A percentile compares a stretch with the other conserved stretches of the same genome.
These are phyloP conservation scores for Dactylellina leptospora DNA, from an alignment of 2,329 filamentous ascomycete species.

Conservation along the genomic window DNA sequence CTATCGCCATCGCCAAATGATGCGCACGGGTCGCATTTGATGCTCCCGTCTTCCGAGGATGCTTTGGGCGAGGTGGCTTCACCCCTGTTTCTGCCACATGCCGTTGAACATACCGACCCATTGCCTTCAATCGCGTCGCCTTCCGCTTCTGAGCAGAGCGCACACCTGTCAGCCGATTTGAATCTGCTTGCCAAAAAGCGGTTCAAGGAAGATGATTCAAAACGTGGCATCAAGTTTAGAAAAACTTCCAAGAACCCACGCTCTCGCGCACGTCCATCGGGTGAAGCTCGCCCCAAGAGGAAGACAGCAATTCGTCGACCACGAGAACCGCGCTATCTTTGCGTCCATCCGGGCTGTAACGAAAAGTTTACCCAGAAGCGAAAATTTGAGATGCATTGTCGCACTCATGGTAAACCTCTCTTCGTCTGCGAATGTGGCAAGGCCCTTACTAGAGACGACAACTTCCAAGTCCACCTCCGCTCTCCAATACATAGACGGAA, in stretches of 20 bases:
- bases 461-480: conserved; percentile 10
- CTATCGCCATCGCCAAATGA: too few relatives aligned
- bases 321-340: conserved; percentile 6
- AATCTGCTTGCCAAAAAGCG: conserved; percentile 12
- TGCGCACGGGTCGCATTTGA: too few relatives aligned
- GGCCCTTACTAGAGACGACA: conserved; percentile 14
- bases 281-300: not conserved
- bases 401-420: conserved; percentile 20
- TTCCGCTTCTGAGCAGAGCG: too few relatives aligned
- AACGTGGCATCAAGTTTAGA: conserved; percentile 5
- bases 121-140: not conserved
- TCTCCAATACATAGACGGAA: conserved; percentile 9
- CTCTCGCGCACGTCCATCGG: too few relatives aligned
- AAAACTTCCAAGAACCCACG: conserved; percentile 19
- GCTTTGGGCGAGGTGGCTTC: too few relatives aligned
- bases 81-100: not conserved
- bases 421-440: conserved; percentile 21
- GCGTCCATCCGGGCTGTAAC: conserved; percentile 4
- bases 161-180: conserved; percentile 3
- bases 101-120: not conserved
- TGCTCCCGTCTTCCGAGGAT: too few relatives aligned
- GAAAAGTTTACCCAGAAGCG: conserved; percentile 19
- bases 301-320: not conserved
- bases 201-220: conserved; percentile 4
- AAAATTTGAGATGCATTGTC: conserved; percentile 25